These are phyloP conservation scores for Agroathelia rolfsii DNA, from an alignment of 1,284 basidiomycete genomes.

Conservation along the genomic window DNA sequence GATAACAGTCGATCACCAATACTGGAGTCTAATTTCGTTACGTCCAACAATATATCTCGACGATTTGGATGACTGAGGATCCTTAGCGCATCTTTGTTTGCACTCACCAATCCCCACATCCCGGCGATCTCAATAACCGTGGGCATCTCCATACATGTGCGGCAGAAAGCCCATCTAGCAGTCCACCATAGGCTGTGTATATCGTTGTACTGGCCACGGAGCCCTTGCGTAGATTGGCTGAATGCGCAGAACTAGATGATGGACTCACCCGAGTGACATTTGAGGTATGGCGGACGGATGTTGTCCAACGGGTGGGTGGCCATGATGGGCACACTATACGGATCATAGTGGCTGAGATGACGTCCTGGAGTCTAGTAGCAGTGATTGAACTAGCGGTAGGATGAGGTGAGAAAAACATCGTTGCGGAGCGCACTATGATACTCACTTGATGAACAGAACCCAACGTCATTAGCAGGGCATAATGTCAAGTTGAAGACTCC, in stretches of 20 bases:
- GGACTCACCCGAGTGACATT: slow-evolving; percentile 31
- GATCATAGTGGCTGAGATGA: slow-evolving; percentile 24
- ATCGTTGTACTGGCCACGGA: slow-evolving; percentile 26
- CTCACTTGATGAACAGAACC: slow-evolving; percentile 30
- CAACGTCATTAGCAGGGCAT: slow-evolving; percentile 23
- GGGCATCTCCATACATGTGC: too few species aligned
- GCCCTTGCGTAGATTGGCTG: slow-evolving; percentile 21
- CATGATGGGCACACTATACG: slow-evolving; percentile 25
- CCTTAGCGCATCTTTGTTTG: too few species aligned
- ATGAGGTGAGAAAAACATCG: slow-evolving; percentile 23
- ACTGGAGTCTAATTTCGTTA: too few species aligned
- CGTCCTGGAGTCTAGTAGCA: slow-evolving; percentile 27
- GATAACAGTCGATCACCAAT: too few species aligned
- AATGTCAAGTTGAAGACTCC: slow-evolving; percentile 28
- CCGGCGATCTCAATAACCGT: too few species aligned
- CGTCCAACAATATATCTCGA: too few species aligned
- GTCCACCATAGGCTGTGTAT: slow-evolving; percentile 27
- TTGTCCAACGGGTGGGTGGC: slow-evolving; percentile 25
- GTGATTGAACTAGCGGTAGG: slow-evolving; percentile 28
- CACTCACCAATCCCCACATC: too few species aligned
- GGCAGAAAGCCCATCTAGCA: slow-evolving; percentile 29
- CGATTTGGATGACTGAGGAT: too few species aligned
- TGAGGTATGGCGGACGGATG: slow-evolving; percentile 19
- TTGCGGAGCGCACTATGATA: slow-evolving; percentile 23
- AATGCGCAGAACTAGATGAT: slow-evolving; percentile 28